A percentile compares a stretch with the other conserved stretches of the same genome.
These are phyloP conservation scores for Leccinum olivaceopallidum DNA, from an alignment of 768 basidiomycete species.

Conservation along the genomic window DNA sequence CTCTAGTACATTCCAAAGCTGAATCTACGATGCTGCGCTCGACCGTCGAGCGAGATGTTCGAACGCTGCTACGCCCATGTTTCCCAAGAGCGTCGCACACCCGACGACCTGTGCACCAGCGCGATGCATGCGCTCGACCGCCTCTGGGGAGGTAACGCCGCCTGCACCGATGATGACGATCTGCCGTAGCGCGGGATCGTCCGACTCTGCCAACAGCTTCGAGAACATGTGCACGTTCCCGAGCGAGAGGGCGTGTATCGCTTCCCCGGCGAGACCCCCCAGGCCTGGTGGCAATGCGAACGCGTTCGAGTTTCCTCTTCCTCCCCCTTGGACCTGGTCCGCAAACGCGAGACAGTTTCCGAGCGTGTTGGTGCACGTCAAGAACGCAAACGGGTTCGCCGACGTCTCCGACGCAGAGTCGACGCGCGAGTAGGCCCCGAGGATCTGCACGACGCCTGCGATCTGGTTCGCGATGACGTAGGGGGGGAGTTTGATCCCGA, in stretches of 20 bases:
- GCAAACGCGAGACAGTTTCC: slow-evolving; percentile 66
- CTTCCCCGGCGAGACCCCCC: slow-evolving; percentile 78
- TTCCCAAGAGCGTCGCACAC: slow-evolving; percentile 56
- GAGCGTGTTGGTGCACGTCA: slow-evolving; percentile 82
- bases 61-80: slow-evolving; percentile 54
- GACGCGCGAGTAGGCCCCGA: slow-evolving; percentile 41
- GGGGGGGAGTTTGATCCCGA: slow-evolving; percentile 82
- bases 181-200: slow-evolving; percentile 41
- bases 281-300: slow-evolving; percentile 65
- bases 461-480: slow-evolving; percentile 68
- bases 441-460: slow-evolving; percentile 45
- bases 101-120: slow-evolving; percentile 77
- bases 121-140: slow-evolving; percentile 64
- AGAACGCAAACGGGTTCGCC: slow-evolving; percentile 61
- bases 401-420: slow-evolving; percentile 14
- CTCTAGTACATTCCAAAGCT: background rate
- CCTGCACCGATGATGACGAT: slow-evolving; percentile 80
- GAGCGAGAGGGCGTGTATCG: slow-evolving; percentile 72
- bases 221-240: slow-evolving; percentile 74
- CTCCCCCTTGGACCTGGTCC: slow-evolving; percentile 43
- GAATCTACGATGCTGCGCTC: background rate
- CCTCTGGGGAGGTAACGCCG: slow-evolving; percentile 65
- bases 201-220: slow-evolving; percentile 45
- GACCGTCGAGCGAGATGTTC: slow-evolving; percentile 36
- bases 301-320: slow-evolving; percentile 7